Evolutionary conservation across 176 grass and related monocot genomes (phyloP), one percentile per base, ranked within the genome.

Genomic region (Canna indica): DNA sequence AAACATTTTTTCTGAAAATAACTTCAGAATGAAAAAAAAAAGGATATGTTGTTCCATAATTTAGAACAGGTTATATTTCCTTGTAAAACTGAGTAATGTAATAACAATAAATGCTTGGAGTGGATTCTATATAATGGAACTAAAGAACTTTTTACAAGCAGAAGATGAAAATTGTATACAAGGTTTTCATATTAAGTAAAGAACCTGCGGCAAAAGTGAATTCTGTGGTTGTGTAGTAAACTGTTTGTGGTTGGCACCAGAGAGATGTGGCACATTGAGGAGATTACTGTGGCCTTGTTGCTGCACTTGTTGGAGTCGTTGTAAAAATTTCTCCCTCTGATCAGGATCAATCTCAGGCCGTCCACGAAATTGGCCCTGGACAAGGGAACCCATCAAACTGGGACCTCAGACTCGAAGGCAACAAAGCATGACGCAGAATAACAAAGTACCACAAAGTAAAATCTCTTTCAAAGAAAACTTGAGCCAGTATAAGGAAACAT

Each of bases 251-350:
- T 73, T 94, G 34, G 77, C 77, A 71, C 84, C 75, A 26, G 86
- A 61, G 64, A 82, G 72, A 68, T 79, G 75, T 77, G 88, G 78
- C 62, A 69, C 67, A 34, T 70, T 90, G 82, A 84, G 68, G 76
- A 84, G 74, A 60, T 39, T 88, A 75, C 83, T 83, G 79, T 90
- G 93, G 34, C 86, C 54, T 41, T 85, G 77, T 67, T 80, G 92
- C 36, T 89, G 83, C 52, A 77, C 67, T 84, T 90, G 88, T 82
- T 99, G 94, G 18, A 84, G 73, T 70, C 76, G 81, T 77, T 93
- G 94, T 58, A 93, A 60, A 50, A 73, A 93, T 48, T 99, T 87
- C 79, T 99, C 94, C 84, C 94, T 88, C 48, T 85, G 88, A 35
- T 99, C 89, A 3, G 89, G 80, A 81, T 84, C 78, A 70, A 86